phyloP scores from a whole-genome alignment of 176 grass and related monocot species.

The sorghum (Sorghum bicolor) region Sorghum_bicolor_NCBIv3 NC_012874.2:55010501-55011000 shows the following conservation, averaged over 20 bases:
- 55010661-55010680: conserved; percentile 9
- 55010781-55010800: background rate
- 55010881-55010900: background rate
- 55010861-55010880: background rate
- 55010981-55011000: background rate
- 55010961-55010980: background rate
- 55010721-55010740: background rate
- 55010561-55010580: background rate
- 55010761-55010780: conserved; percentile 13
- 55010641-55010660: background rate
- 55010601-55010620: conserved; percentile 21
- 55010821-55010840: background rate
- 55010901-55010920: background rate
- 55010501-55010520: conserved; percentile 4
- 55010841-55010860: background rate
- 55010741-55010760: background rate
- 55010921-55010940: background rate
- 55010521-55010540: background rate
- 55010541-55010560: background rate
- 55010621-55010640: background rate
- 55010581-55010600: conserved; percentile 43
- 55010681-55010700: background rate
- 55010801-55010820: background rate
- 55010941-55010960: background rate
- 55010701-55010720: background rate